These are phyloP conservation scores for Didymosphaeria variabile DNA, from an alignment of 2,329 filamentous ascomycete species.

Conservation along the genomic window DNA sequence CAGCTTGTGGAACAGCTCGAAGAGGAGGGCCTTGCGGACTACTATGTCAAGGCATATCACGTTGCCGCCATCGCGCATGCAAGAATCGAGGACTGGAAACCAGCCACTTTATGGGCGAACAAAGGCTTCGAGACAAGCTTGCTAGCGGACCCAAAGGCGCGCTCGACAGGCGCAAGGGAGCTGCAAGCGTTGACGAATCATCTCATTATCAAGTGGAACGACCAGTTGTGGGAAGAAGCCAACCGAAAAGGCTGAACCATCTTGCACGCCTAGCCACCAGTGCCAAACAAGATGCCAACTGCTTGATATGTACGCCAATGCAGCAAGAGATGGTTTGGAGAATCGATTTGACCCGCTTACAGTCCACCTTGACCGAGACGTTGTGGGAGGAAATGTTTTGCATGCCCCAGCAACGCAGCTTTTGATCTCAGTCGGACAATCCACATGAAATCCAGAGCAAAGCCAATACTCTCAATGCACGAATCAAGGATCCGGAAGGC, in stretches of 20 bases:
- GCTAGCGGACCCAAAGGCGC: slow-evolving; percentile 38
- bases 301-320: background rate
- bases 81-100: slow-evolving; percentile 39
- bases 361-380: too few species aligned
- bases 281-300: background rate
- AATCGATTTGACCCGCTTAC: background rate
- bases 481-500: too few species aligned
- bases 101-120: slow-evolving; percentile 42
- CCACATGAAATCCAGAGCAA: too few species aligned
- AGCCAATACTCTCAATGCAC: too few species aligned
- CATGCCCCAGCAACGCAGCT: too few species aligned
- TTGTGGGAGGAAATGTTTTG: too few species aligned
- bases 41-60: slow-evolving; percentile 45
- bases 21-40: slow-evolving; percentile 46
- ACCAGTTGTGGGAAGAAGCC: slow-evolving; percentile 29
- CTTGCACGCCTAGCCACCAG: background rate
- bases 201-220: slow-evolving; percentile 44
- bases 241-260: slow-evolving; percentile 9
- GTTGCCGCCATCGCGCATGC: slow-evolving; percentile 43
- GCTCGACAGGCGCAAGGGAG: slow-evolving; percentile 35
- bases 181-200: slow-evolving; percentile 39
- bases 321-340: too few species aligned
- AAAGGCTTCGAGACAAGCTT: slow-evolving; percentile 40
- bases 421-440: too few species aligned
- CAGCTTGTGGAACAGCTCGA: slow-evolving; percentile 43